These are phyloP conservation scores for Vitis rotundifolia DNA, from an alignment of 164 flowering plant species.

Conservation along the genomic window DNA sequence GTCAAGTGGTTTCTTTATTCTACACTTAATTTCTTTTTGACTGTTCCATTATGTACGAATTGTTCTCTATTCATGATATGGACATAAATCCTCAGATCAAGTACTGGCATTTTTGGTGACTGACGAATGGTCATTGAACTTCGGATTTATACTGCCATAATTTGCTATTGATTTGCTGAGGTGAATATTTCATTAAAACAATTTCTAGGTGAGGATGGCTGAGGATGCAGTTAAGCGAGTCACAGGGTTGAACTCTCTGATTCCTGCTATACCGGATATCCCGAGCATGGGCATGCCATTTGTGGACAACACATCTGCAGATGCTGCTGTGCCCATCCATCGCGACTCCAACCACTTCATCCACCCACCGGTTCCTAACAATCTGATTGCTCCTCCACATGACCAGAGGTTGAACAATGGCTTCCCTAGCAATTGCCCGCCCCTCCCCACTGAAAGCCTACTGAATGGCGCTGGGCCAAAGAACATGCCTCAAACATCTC, in stretches of 20 bases:
- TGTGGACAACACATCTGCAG: constrained; percentile 6
- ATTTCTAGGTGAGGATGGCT: constrained; percentile 50
- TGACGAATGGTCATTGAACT: too few relatives aligned
- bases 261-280: constrained; percentile 19
- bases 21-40: too few relatives aligned
- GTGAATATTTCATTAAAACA: not conserved
- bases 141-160: too few relatives aligned
- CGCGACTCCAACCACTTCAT: constrained; percentile 26
- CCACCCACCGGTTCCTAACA: constrained; percentile 19
- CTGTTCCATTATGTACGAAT: too few relatives aligned
- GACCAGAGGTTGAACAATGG: constrained; percentile 14
- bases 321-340: constrained; percentile 15
- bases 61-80: too few relatives aligned
- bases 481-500: constrained; percentile 6
- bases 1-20: too few relatives aligned
- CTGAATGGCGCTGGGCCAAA: constrained; percentile 8
- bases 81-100: too few relatives aligned
- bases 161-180: not conserved
- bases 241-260: constrained; percentile 31
- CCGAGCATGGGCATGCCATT: constrained; percentile 17
- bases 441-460: constrained; percentile 2
- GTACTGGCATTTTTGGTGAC: too few relatives aligned
- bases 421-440: constrained; percentile 1
- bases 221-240: constrained; percentile 43
- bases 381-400: constrained; percentile 10